Percentiles rank a stretch among this genome's conserved stretches.
phyloP scores from a whole-genome alignment of 2,329 filamentous ascomycete species.

The Pseudogymnoascus sp. region DNA sequence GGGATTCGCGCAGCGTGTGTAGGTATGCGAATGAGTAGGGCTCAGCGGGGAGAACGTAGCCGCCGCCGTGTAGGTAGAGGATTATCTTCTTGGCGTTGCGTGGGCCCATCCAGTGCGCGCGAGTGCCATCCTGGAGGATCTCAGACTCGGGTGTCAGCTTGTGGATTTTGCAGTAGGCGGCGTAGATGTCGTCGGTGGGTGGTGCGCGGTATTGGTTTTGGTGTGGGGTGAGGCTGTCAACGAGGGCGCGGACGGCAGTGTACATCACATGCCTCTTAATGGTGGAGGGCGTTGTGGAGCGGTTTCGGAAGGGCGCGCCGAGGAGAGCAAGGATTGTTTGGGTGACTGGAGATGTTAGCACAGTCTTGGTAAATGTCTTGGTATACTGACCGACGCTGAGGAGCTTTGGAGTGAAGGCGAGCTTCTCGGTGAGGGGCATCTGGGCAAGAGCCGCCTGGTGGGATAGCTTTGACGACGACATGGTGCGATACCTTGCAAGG shows the following conservation, averaged over 20 bases:
- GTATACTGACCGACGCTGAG: conserved; percentile 16
- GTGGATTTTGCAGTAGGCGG: conserved; percentile 20
- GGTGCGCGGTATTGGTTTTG: conserved; percentile 15
- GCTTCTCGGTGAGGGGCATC: conserved; percentile 18
- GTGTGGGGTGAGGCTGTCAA: conserved; percentile 17
- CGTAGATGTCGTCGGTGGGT: conserved; percentile 22
- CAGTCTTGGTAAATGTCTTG: not conserved
- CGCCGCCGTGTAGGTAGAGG: conserved; percentile 46
- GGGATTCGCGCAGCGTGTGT: conserved; percentile 11
- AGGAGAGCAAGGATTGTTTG: not conserved
- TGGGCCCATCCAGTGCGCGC: conserved; percentile 41
- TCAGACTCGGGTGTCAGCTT: conserved; percentile 19
- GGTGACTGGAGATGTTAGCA: not conserved
- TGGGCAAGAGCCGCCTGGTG: not conserved
- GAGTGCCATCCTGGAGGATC: conserved; percentile 31
- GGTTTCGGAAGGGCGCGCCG: not conserved
- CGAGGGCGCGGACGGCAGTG: conserved; percentile 17
- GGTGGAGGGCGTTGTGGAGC: not conserved
- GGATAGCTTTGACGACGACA: not conserved
- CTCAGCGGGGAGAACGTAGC: conserved; percentile 43
- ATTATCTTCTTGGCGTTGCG: conserved; percentile 34
- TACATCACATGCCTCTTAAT: not conserved
- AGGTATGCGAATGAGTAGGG: conserved; percentile 44
- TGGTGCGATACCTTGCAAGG: not conserved
- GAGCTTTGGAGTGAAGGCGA: conserved; percentile 18